These are phyloP conservation scores for Spathaspora gorwiae DNA, from an alignment of 805 yeast species.

Conservation along the genomic window DNA sequence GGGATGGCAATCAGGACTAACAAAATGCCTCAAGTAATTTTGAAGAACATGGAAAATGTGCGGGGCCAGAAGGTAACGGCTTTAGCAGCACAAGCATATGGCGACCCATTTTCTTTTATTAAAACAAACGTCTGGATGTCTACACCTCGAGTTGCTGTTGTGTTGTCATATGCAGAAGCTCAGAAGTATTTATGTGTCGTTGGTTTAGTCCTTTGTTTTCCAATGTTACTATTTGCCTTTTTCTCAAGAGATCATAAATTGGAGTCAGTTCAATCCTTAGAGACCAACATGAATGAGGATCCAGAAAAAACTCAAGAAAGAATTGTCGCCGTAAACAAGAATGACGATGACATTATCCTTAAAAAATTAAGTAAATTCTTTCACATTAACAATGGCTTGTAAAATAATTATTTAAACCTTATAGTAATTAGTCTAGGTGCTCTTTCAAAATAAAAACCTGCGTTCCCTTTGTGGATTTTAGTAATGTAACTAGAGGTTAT, in stretches of 20 bases:
- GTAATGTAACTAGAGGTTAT: no score
- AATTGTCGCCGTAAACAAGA: neutral
- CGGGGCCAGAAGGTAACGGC: slow-evolving; percentile 10
- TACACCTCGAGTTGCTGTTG: slow-evolving; percentile 53
- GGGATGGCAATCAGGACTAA: slow-evolving; percentile 74
- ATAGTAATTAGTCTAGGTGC: no score
- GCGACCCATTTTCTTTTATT: slow-evolving; percentile 48
- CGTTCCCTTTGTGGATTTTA: no score
- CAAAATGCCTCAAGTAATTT: slow-evolving; percentile 42
- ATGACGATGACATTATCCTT: slow-evolving; percentile 4
- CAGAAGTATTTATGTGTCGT: slow-evolving; percentile 54
- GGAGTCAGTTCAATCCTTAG: slow-evolving; percentile 25
- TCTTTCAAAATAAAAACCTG: no score
- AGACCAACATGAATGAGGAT: slow-evolving; percentile 1
- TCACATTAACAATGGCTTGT: neutral
- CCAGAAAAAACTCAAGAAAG: neutral
- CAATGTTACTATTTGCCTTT: slow-evolving; percentile 33
- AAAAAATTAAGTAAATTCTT: neutral
- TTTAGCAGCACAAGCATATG: slow-evolving; percentile 20
- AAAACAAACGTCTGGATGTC: slow-evolving; percentile 53
- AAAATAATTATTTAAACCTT: no score
- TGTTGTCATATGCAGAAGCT: slow-evolving; percentile 51
- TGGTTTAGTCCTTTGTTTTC: slow-evolving; percentile 48
- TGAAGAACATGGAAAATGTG: slow-evolving; percentile 20
- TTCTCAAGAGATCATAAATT: slow-evolving; percentile 45